Percentiles rank a stretch among this genome's conserved stretches.
Conservation (phyloP, 352 stramenopile genomes). For the Thraustochytrium sp. region DNA sequence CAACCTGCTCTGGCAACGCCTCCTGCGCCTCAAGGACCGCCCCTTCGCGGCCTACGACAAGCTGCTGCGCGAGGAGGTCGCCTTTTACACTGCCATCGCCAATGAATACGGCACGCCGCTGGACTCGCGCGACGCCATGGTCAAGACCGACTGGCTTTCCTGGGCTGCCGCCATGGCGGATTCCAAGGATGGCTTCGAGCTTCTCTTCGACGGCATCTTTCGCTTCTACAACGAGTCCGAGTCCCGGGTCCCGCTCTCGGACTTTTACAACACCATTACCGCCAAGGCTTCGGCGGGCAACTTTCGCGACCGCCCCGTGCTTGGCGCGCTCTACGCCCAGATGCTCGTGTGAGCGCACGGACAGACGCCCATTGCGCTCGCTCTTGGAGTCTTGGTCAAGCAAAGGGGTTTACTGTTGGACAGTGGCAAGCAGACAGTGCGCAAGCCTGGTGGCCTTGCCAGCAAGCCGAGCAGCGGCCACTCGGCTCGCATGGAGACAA, state of each 20-base stretch:
- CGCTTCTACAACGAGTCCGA: background rate
- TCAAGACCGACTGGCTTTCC: conserved; percentile 25
- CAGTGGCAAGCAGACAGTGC: background rate
- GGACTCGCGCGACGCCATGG: background rate
- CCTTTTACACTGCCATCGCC: background rate
- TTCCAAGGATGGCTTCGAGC: background rate
- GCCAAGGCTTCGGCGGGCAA: background rate
- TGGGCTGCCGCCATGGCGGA: background rate
- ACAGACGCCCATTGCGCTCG: no score
- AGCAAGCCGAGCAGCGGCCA: background rate
- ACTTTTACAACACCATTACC: background rate
- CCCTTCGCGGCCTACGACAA: background rate
- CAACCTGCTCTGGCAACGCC: conserved; percentile 18
- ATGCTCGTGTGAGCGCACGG: background rate
- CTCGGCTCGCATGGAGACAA: background rate
- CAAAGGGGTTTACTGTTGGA: background rate
- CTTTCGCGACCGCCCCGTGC: conserved; percentile 33
- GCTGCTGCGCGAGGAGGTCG: background rate
- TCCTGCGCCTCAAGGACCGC: background rate
- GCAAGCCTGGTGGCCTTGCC: background rate
- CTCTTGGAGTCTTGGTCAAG: background rate
- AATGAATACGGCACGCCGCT: conserved; percentile 14
- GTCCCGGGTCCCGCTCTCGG: background rate
- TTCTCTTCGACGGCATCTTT: background rate
- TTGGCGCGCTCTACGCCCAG: conserved; percentile 18